phyloP scores from a whole-genome alignment of 2,329 filamentous ascomycete genomes.

The Exophiala lecanii-corni region DNA sequence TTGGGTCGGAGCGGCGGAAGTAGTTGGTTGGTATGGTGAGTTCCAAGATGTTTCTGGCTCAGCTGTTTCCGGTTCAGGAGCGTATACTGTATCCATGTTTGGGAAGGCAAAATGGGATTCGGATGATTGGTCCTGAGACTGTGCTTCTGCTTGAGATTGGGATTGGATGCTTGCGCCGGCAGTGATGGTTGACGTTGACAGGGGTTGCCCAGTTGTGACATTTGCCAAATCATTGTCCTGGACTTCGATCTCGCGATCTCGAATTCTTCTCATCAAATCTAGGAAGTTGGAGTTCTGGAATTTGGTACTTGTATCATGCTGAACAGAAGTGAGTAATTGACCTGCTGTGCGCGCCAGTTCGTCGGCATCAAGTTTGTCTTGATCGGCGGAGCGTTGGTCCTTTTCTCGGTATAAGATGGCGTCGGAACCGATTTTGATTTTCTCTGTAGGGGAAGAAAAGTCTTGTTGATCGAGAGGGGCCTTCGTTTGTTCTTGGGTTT shows the following conservation, averaged over 20 bases:
- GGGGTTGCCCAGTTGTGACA: not conserved
- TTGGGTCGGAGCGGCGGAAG: not conserved
- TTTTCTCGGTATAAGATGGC: conserved; percentile 33
- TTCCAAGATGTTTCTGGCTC: not conserved
- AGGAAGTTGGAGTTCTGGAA: conserved; percentile 76
- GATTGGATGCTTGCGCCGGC: not conserved
- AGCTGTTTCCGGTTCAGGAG: conserved; percentile 3
- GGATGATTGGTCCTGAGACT: not conserved
- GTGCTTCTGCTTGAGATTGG: not conserved
- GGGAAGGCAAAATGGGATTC: conserved; percentile 23
- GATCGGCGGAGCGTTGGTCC: conserved; percentile 18
- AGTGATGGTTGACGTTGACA: not conserved
- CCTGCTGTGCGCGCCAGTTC: conserved; percentile 69
- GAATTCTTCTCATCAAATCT: conserved; percentile 68
- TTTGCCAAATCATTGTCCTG: conserved; percentile 55
- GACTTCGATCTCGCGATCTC: conserved; percentile 67
- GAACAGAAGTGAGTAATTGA: conserved; percentile 64
- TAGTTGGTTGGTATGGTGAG: not conserved
- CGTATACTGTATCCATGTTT: conserved; percentile 26
- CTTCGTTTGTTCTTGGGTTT: conserved; percentile 6
- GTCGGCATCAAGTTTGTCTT: conserved; percentile 50
- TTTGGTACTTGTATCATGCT: conserved; percentile 64
- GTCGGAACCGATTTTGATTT: conserved; percentile 41
- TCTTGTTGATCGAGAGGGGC: conserved; percentile 11
- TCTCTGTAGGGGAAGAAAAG: conserved; percentile 17